Base-by-base conservation (phyloP, 805 yeast species). In the Yamadazyma takamatsuzukensis region DNA sequence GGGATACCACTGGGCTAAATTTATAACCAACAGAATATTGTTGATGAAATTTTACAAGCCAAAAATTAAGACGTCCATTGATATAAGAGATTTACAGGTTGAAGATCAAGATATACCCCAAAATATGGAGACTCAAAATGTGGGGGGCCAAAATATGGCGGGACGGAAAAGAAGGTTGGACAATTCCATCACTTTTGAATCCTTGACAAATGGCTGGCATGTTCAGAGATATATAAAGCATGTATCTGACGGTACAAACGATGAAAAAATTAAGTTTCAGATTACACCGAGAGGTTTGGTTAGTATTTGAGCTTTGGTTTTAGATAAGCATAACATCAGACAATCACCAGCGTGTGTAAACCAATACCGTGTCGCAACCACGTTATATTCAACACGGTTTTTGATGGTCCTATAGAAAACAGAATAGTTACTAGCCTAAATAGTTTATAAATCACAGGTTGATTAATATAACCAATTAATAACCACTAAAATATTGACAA, bases 1-100 rank as follows among this genome's bases (percentile, higher is more conserved):
- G 18, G 67, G 66, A 1, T 56, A 57, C 30, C 47, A 48, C 3
- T 61, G 68, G 68, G 39, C 53, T 3, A 51, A 51, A 21, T 40
- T 49, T 10, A 48, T 60, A 9, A 36, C 37, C 9, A 47, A 49
- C 11, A 39, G 61, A 22, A 42, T 61, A 5, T 32, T 59, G 33
- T 37, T 61, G 3, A 45, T 44, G 50, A 61, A 61, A 33, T 30
- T 49, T 5, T 61, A 61, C 33, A 42, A 40, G 22, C 65, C 64
- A 4, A 18, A 33, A 5, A 10, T 54, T 7, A 37, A 41, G 15
- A 29, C 31, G 15, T 18, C 15, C 8, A 14, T 14, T 21, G 11
- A 21, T 10, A 18, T 17, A n/a, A 18, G 23, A 18, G 30, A 27
- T 21, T 27, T 19, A 15, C 25, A 30, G 27, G 27, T 27, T 22